Percentiles rank a stretch among this genome's conserved stretches.
Conservation (phyloP, 257 asterid genomes). For the Dorcoceras hygrometricum region DNA sequence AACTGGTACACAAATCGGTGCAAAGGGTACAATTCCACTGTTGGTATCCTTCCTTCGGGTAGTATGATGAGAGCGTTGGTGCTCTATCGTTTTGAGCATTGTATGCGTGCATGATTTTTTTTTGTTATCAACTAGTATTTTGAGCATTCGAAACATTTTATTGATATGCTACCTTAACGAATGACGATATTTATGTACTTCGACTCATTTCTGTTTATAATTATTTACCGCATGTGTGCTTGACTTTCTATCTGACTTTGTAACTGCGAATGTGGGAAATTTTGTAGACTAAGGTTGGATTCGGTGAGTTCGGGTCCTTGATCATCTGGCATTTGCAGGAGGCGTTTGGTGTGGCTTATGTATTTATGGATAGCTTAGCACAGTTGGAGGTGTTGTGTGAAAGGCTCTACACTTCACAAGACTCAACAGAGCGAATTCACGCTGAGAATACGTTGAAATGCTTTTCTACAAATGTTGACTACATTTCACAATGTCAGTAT, state of each 20-base stretch:
- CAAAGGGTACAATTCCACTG: slow-evolving; percentile 33
- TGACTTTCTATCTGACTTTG: slow-evolving; percentile 13
- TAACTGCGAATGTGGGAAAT: slow-evolving; percentile 27
- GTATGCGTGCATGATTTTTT: slow-evolving; percentile 26
- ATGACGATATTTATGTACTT: slow-evolving; percentile 23
- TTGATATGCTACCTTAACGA: slow-evolving; percentile 24
- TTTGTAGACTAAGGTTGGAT: slow-evolving; percentile 69
- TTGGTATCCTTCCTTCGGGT: slow-evolving; percentile 21
- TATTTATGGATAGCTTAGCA: slow-evolving; percentile 91
- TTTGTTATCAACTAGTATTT: slow-evolving; percentile 17
- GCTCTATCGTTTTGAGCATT: slow-evolving; percentile 22
- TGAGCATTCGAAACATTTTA: slow-evolving; percentile 16
- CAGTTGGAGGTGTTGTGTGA: slow-evolving; percentile 96
- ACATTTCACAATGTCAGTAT: slow-evolving; percentile 96
- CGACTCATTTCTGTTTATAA: slow-evolving; percentile 20
- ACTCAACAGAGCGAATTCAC: slow-evolving; percentile 90
- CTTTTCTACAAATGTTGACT: slow-evolving; percentile 85
- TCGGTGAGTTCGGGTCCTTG: slow-evolving; percentile 55
- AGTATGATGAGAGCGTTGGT: slow-evolving; percentile 27
- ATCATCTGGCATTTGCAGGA: slow-evolving; percentile 47
- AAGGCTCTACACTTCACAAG: slow-evolving; percentile 95
- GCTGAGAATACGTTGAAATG: slow-evolving; percentile 97
- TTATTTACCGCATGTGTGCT: background rate
- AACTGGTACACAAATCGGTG: slow-evolving; percentile 32
- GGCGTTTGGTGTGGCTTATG: slow-evolving; percentile 35